phyloP scores from a whole-genome alignment of 148 eudicot genomes.

The Amaranthus cruentus region DNA sequence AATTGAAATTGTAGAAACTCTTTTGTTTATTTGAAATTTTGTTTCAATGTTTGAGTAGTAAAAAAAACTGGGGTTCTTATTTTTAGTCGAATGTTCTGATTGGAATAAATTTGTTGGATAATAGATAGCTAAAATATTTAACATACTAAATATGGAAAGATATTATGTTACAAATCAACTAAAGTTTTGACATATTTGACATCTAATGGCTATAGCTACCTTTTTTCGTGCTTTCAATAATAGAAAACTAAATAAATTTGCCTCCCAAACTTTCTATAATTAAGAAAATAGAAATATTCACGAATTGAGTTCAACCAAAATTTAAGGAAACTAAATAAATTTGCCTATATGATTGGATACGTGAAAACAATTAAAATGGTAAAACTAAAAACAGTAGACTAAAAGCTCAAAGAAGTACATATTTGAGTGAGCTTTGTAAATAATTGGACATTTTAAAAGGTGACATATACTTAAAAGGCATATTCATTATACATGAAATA shows the following conservation, averaged over 20 bases:
- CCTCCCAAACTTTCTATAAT: no score
- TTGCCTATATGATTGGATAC: no score
- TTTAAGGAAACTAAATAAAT: no score
- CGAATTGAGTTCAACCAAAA: neutral
- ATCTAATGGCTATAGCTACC: slow-evolving; percentile 3
- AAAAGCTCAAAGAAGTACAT: no score
- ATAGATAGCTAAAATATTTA: neutral
- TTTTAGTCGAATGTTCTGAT: neutral
- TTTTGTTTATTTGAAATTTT: neutral
- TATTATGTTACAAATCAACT: neutral
- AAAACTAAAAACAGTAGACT: no score
- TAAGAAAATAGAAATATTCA: no score
- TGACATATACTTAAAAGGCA: no score
- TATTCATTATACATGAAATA: no score
- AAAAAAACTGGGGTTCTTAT: neutral
- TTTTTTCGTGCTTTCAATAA: slow-evolving; percentile 7
- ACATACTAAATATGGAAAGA: slow-evolving; percentile 5
- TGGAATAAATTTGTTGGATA: neutral
- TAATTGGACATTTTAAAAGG: no score
- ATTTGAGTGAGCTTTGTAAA: no score
- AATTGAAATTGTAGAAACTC: neutral
- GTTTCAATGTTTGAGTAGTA: neutral
- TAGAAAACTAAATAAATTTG: neutral
- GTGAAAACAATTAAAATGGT: no score
- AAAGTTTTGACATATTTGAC: neutral